phyloP scores from a whole-genome alignment of 2,329 filamentous ascomycete genomes.

The Exophiala lecanii-corni region DNA sequence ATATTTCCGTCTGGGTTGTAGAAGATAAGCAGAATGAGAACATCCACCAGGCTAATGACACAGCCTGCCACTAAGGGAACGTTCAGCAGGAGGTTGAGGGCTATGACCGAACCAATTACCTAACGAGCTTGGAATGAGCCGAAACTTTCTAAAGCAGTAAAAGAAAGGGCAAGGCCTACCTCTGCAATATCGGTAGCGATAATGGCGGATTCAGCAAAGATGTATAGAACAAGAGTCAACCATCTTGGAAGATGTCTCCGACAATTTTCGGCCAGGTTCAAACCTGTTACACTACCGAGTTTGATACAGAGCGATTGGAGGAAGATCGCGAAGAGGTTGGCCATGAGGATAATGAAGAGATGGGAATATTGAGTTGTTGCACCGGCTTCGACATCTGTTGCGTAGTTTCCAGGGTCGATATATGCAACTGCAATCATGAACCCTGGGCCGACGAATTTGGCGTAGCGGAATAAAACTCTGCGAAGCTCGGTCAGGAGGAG shows the following conservation, averaged over 20 bases:
- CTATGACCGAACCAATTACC: constrained; percentile 55
- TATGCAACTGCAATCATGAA: constrained; percentile 47
- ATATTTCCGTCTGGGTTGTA: constrained; percentile 51
- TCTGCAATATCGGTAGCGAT: constrained; percentile 69
- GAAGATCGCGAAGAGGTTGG: constrained; percentile 46
- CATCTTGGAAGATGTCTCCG: constrained; percentile 61
- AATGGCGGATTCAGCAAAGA: constrained; percentile 62
- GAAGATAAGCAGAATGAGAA: constrained; percentile 53
- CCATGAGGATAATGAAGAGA: constrained; percentile 45
- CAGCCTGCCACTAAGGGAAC: constrained; percentile 53
- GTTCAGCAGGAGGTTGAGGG: constrained; percentile 50
- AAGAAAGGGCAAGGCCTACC: constrained; percentile 33
- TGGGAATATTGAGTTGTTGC: constrained; percentile 41
- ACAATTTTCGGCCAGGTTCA: constrained; percentile 64
- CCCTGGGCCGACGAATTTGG: constrained; percentile 44
- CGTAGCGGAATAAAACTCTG: constrained; percentile 33
- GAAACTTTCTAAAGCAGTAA: not conserved
- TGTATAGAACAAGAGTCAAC: constrained; percentile 59
- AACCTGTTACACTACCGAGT: constrained; percentile 63
- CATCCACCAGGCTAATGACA: constrained; percentile 52
- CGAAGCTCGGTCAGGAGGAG: constrained; percentile 23
- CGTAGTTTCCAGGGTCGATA: constrained; percentile 49
- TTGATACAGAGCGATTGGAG: constrained; percentile 51
- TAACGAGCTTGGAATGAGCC: constrained; percentile 22
- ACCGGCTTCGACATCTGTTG: constrained; percentile 47